Percentiles rank a stretch among this genome's conserved stretches.
These are phyloP conservation scores for Quercus lobata DNA, from an alignment of 331 rosid genomes.

Conservation along the genomic window DNA sequence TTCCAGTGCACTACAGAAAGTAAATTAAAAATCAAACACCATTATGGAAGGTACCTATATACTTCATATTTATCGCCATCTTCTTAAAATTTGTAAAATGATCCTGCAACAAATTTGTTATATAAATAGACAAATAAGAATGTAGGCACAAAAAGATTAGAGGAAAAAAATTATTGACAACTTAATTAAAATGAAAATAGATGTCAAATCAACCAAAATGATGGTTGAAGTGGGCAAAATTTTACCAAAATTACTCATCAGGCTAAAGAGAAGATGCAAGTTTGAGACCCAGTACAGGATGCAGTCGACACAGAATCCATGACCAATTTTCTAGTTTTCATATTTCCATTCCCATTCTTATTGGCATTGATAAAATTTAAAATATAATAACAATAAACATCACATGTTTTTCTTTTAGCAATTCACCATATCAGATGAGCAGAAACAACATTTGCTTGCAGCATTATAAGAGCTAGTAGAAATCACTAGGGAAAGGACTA, in stretches of 20 bases:
- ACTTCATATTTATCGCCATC: conserved; percentile 78
- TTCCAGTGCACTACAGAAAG: background rate
- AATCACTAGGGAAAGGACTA: background rate
- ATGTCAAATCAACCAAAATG: conserved; percentile 7
- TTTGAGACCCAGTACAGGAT: background rate
- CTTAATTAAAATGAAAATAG: conserved; percentile 17
- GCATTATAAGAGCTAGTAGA: background rate
- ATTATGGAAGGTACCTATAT: conserved; percentile 62
- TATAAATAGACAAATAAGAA: conserved; percentile 6
- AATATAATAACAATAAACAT: background rate
- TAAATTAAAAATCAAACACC: background rate
- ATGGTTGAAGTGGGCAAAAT: conserved; percentile 3
- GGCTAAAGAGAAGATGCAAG: background rate
- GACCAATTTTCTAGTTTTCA: background rate
- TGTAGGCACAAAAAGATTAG: conserved; percentile 3
- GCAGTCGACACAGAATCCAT: background rate
- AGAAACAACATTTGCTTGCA: background rate
- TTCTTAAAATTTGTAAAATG: conserved; percentile 56
- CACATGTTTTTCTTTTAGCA: background rate
- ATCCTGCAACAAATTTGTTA: conserved; percentile 41
- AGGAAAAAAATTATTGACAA: conserved; percentile 5
- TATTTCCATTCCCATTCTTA: background rate
- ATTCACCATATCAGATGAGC: background rate
- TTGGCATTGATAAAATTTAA: no score
- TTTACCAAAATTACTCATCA: conserved; percentile 1